A percentile compares a stretch with the other conserved stretches of the same genome.
Evolutionary conservation across 805 yeast genomes (phyloP).

Genomic region (Spathaspora gorwiae): DNA sequence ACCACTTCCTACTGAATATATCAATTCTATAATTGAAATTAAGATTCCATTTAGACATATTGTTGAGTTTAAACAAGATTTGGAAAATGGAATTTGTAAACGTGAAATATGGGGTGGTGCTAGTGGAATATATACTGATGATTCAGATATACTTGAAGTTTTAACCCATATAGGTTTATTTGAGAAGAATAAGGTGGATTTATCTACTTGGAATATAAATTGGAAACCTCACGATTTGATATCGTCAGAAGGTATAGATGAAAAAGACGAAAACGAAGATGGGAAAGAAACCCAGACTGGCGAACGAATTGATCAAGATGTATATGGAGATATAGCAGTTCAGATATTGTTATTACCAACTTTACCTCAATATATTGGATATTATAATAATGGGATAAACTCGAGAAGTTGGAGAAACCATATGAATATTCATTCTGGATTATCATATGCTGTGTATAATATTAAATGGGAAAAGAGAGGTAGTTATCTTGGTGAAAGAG

Average conservation of each 20-base stretch:
- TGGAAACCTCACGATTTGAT: slow-evolving; percentile 27
- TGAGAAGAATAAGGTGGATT: slow-evolving; percentile 21
- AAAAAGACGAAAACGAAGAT: slow-evolving; percentile 13
- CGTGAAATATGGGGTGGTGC: slow-evolving; percentile 74
- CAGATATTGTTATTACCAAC: slow-evolving; percentile 65
- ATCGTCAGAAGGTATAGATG: slow-evolving; percentile 15
- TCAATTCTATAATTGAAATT: slow-evolving; percentile 46
- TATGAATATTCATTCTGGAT: slow-evolving; percentile 65
- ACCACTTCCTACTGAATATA: slow-evolving; percentile 32
- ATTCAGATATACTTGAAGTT: slow-evolving; percentile 75
- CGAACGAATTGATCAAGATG: slow-evolving; percentile 7
- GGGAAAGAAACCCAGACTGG: background rate
- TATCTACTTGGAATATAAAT: slow-evolving; percentile 26
- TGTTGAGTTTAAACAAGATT: slow-evolving; percentile 33
- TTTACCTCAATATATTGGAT: slow-evolving; percentile 60
- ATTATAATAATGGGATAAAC: slow-evolving; percentile 61
- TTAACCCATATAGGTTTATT: slow-evolving; percentile 72
- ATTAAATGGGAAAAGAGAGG: slow-evolving; percentile 45
- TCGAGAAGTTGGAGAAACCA: slow-evolving; percentile 65
- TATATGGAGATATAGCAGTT: slow-evolving; percentile 50
- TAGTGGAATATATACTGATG: slow-evolving; percentile 88
- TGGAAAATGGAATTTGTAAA: slow-evolving; percentile 29
- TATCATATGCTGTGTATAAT: slow-evolving; percentile 58
- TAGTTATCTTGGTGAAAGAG: slow-evolving; percentile 23
- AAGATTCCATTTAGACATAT: slow-evolving; percentile 48